Conservation (phyloP, 345 rosid species). For the Turnera subulata region DNA sequence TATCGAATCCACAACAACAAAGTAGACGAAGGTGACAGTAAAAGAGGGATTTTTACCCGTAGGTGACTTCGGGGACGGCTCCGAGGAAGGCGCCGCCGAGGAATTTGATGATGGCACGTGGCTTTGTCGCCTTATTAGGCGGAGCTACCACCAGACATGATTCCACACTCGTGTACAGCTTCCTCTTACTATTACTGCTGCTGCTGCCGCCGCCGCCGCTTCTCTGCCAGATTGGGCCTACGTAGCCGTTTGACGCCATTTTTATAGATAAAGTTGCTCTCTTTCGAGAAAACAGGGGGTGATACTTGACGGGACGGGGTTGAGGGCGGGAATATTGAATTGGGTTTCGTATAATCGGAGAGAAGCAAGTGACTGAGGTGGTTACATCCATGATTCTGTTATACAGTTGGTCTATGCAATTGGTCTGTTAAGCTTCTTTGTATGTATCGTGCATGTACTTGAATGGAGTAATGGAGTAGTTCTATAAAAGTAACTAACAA, state of each 20-base stretch:
- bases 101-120: slow-evolving; percentile 75
- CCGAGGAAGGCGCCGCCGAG: slow-evolving; percentile 89
- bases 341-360: neutral
- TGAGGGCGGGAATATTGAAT: neutral
- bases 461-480: no score
- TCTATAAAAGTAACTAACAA: no score
- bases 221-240: slow-evolving; percentile 3
- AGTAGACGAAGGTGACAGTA: neutral
- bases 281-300: neutral
- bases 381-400: slow-evolving; percentile 12
- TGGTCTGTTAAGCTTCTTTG: no score
- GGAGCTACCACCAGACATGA: slow-evolving; percentile 71
- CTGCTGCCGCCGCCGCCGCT: slow-evolving; percentile 15
- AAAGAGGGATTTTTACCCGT: slow-evolving; percentile 40
- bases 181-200: slow-evolving; percentile 26
- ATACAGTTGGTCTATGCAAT: no score
- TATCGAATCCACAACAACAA: no score
- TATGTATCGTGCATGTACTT: no score
- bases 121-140: slow-evolving; percentile 34
- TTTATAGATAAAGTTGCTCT: neutral
- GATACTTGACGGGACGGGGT: slow-evolving; percentile 1
- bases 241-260: slow-evolving; percentile 34
- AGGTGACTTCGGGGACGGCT: slow-evolving; percentile 87
- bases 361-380: neutral
- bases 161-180: slow-evolving; percentile 43